Conservation (phyloP, 23 red algal genomes). For the Rhodosorus marinus region DNA sequence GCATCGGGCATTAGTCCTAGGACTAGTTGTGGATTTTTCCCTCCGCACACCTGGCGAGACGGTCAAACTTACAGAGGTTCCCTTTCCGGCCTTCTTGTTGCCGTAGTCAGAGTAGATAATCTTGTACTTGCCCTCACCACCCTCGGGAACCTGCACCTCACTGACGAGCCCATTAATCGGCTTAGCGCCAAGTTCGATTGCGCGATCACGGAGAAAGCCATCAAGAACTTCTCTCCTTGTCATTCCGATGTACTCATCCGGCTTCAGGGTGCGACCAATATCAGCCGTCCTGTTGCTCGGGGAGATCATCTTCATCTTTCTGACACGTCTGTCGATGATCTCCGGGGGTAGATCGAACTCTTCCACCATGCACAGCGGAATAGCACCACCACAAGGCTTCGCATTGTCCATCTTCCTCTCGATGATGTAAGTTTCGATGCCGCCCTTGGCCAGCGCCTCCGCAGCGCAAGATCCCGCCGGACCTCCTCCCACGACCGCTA, state of each 20-base stretch:
- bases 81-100: constrained; percentile 5
- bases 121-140: constrained; percentile 25
- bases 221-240: constrained; percentile 87
- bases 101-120: constrained; percentile 69
- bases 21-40: no score
- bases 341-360: constrained; percentile 76
- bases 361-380: constrained; percentile 98
- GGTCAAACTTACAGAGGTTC: no score
- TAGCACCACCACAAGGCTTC: constrained; percentile 98
- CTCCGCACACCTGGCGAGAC: no score
- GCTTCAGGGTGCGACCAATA: constrained; percentile 84
- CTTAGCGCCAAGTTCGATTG: constrained; percentile 47
- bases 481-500: constrained; percentile 94
- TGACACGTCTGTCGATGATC: constrained; percentile 93
- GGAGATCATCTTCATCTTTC: constrained; percentile 98
- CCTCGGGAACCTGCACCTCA: constrained; percentile 39
- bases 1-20: no score
- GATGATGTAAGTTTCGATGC: constrained; percentile 69
- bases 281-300: constrained; percentile 64
- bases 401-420: constrained; percentile 98
- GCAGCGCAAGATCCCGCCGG: constrained; percentile 85
- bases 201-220: constrained; percentile 74
- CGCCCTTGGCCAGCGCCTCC: constrained; percentile 76
- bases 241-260: constrained; percentile 98
- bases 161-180: constrained; percentile 88